A percentile compares a stretch with the other conserved stretches of the same genome.
These are phyloP conservation scores for Penicillium dipodomyicola DNA, from an alignment of 495 filamentous ascomycete species.

Conservation along the genomic window DNA sequence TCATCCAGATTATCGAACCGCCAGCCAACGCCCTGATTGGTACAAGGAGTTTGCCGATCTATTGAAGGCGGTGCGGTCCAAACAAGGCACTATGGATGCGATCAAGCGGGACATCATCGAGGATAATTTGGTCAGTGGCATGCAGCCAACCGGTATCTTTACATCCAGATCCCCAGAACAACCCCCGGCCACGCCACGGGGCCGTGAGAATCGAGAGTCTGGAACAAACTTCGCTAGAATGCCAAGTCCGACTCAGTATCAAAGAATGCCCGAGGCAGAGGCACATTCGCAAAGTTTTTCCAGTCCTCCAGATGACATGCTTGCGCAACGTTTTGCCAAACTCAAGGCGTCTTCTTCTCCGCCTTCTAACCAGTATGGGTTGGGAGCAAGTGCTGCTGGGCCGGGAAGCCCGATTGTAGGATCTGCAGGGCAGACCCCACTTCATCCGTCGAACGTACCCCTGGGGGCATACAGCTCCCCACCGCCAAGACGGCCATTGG, in stretches of 20 bases:
- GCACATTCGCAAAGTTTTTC: constrained; percentile 26
- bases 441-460: constrained; percentile 27
- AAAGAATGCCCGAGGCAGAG: constrained; percentile 23
- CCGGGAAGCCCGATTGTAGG: constrained; percentile 31
- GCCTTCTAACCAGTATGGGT: constrained; percentile 26
- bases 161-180: constrained; percentile 13
- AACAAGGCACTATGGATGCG: constrained; percentile 47
- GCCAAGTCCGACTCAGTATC: constrained; percentile 46
- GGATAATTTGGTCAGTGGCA: constrained; percentile 38
- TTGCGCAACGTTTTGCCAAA: constrained; percentile 49
- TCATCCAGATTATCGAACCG: constrained; percentile 60
- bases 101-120: constrained; percentile 48
- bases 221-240: constrained; percentile 31
- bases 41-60: constrained; percentile 43
- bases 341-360: constrained; percentile 31
- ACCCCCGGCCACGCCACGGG: constrained; percentile 15
- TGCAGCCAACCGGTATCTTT: constrained; percentile 28
- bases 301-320: constrained; percentile 34
- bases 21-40: constrained; percentile 35
- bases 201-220: constrained; percentile 26
- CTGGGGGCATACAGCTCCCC: constrained; percentile 22
- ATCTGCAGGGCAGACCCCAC: constrained; percentile 30
- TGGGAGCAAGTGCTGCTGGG: constrained; percentile 23
- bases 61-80: constrained; percentile 46
- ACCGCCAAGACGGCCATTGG: constrained; percentile 43